Conservation (phyloP, 1,284 basidiomycete species). For the Cutaneotrichosporon sp. region DNA sequence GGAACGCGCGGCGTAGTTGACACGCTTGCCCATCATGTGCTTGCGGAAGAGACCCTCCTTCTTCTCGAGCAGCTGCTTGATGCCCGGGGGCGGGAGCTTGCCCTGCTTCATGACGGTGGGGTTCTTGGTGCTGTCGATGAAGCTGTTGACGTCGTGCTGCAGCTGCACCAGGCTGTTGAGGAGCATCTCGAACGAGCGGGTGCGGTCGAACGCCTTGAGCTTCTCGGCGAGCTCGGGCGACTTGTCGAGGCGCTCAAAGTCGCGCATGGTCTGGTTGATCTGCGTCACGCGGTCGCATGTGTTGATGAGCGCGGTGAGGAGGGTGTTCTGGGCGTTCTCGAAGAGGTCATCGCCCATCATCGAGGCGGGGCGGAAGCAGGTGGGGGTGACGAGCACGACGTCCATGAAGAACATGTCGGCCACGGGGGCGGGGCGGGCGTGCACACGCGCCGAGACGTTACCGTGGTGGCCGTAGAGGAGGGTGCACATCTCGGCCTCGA, state of each 20-base stretch:
- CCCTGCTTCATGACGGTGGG: slow-evolving; percentile 81
- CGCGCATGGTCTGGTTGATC: slow-evolving; percentile 60
- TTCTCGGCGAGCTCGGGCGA: slow-evolving; percentile 19
- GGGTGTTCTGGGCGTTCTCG: slow-evolving; percentile 95
- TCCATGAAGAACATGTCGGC: slow-evolving; percentile 97
- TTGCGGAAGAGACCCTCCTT: slow-evolving; percentile 99
- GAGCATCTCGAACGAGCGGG: slow-evolving; percentile 67
- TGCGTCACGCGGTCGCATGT: slow-evolving; percentile 81
- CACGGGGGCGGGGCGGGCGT: slow-evolving; percentile 53
- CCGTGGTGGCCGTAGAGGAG: slow-evolving; percentile 93
- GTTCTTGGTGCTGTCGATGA: slow-evolving; percentile 97
- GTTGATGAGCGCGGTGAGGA: slow-evolving; percentile 80
- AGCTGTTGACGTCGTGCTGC: slow-evolving; percentile 94
- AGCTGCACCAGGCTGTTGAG: slow-evolving; percentile 84
- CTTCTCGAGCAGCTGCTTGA: slow-evolving; percentile 98
- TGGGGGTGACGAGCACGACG: slow-evolving; percentile 87
- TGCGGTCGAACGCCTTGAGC: slow-evolving; percentile 30
- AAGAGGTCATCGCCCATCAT: slow-evolving; percentile 91
- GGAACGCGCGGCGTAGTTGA: slow-evolving; percentile 98
- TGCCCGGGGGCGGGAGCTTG: slow-evolving; percentile 87
- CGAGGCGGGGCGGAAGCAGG: slow-evolving; percentile 91
- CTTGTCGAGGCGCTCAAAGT: slow-evolving; percentile 21
- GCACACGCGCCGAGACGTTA: slow-evolving; percentile 58
- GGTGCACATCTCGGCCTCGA: slow-evolving; percentile 78
- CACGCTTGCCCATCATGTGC: slow-evolving; percentile 99